Evolutionary conservation across 2,329 filamentous ascomycete species (phyloP).

Genomic region (Cercospora sp.): DNA sequence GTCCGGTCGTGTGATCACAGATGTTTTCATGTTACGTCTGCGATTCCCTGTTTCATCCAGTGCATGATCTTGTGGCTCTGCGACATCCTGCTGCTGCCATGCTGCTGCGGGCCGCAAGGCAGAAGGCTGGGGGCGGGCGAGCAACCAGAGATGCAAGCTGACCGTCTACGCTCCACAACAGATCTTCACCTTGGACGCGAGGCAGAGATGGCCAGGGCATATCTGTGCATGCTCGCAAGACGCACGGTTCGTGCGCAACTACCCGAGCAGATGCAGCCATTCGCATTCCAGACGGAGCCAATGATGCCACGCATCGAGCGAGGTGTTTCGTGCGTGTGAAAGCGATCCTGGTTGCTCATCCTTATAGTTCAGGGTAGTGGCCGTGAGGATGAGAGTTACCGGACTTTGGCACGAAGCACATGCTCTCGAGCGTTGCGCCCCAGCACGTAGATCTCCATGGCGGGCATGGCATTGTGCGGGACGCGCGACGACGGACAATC

Average conservation of each 20-base stretch:
- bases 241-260: slow-evolving; percentile 17
- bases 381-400: slow-evolving; percentile 23
- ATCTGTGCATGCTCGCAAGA: slow-evolving; percentile 20
- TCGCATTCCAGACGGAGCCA: slow-evolving; percentile 19
- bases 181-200: slow-evolving; percentile 17
- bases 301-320: slow-evolving; percentile 16
- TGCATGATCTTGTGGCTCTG: slow-evolving; percentile 20
- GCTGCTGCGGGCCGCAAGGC: slow-evolving; percentile 26
- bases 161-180: slow-evolving; percentile 22
- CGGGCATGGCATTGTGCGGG: slow-evolving; percentile 10
- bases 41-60: slow-evolving; percentile 22
- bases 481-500: slow-evolving; percentile 15
- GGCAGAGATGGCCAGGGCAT: slow-evolving; percentile 15
- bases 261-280: slow-evolving; percentile 23
- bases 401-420: slow-evolving; percentile 18
- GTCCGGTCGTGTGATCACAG: slow-evolving; percentile 26
- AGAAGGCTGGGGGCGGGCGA: slow-evolving; percentile 17
- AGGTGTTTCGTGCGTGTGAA: background rate
- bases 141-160: slow-evolving; percentile 21
- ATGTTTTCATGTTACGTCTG: slow-evolving; percentile 4
- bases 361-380: background rate
- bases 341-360: background rate
- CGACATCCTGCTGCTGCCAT: slow-evolving; percentile 11
- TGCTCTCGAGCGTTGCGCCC: slow-evolving; percentile 1
- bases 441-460: background rate